Conservation (phyloP, 2,329 filamentous ascomycete genomes). For the Cyanodermella asteris region DNA sequence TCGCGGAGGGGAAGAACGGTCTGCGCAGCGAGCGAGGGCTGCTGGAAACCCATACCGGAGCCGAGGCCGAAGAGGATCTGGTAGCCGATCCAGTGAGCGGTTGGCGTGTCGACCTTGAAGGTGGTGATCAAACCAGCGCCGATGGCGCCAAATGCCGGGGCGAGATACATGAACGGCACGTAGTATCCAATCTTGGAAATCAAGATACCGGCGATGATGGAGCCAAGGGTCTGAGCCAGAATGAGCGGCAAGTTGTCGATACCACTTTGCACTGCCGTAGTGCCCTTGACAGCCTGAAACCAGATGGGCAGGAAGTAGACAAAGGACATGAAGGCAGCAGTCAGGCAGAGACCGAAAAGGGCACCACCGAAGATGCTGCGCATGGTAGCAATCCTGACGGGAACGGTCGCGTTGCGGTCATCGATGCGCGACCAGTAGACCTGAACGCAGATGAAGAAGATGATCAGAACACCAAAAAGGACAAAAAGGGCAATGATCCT, state of each 20-base stretch:
- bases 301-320: slow-evolving; percentile 14
- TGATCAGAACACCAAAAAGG: slow-evolving; percentile 9
- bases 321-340: slow-evolving; percentile 6
- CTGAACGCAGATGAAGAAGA: slow-evolving; percentile 11
- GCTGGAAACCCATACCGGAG: slow-evolving; percentile 9
- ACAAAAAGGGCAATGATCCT: slow-evolving; percentile 13
- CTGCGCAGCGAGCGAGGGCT: slow-evolving; percentile 8
- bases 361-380: slow-evolving; percentile 7
- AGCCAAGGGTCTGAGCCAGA: slow-evolving; percentile 11
- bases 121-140: slow-evolving; percentile 18
- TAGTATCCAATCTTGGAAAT: slow-evolving; percentile 15
- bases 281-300: slow-evolving; percentile 23
- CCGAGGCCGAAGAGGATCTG: slow-evolving; percentile 16
- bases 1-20: slow-evolving; percentile 7
- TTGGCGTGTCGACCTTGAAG: slow-evolving; percentile 6
- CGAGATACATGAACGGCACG: slow-evolving; percentile 15
- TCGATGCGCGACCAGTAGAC: slow-evolving; percentile 8
- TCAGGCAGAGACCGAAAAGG: slow-evolving; percentile 7
- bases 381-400: slow-evolving; percentile 11
- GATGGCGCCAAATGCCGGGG: slow-evolving; percentile 15
- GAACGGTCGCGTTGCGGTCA: slow-evolving; percentile 13
- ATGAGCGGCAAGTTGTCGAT: slow-evolving; percentile 17
- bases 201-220: slow-evolving; percentile 7
- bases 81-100: slow-evolving; percentile 17
- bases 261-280: slow-evolving; percentile 16